Percentiles rank a stretch among this genome's conserved stretches.
Conservation (phyloP, 768 basidiomycete genomes). For the Tephrocybe sp. region DNA sequence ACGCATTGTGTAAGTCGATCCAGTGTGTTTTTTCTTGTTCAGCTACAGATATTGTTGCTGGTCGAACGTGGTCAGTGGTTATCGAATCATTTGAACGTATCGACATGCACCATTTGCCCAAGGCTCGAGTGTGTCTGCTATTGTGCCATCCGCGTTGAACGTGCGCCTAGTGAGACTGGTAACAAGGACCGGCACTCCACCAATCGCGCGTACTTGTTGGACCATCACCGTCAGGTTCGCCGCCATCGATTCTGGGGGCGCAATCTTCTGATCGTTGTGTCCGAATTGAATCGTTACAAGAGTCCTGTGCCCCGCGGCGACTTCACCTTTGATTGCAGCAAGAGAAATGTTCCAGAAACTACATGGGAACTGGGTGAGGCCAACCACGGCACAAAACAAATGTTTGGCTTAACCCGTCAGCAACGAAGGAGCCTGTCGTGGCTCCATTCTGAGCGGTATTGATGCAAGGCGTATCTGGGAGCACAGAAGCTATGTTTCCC, state of each 20-base stretch:
- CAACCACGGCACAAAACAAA: not conserved
- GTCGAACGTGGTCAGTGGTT: not conserved
- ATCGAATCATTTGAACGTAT: not conserved
- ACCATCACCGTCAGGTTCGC: constrained; percentile 41
- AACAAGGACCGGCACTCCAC: constrained; percentile 40
- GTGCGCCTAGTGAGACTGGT: constrained; percentile 39
- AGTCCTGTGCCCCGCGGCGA: constrained; percentile 34
- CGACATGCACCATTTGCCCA: constrained; percentile 34
- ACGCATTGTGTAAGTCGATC: constrained; percentile 37
- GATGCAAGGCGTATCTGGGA: constrained; percentile 33
- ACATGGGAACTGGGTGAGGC: not conserved
- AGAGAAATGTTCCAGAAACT: constrained; percentile 36
- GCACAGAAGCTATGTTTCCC: constrained; percentile 32
- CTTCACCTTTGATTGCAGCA: constrained; percentile 30
- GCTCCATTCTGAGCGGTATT: constrained; percentile 42
- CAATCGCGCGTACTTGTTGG: constrained; percentile 33
- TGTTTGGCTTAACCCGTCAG: constrained; percentile 25
- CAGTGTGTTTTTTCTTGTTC: constrained; percentile 36
- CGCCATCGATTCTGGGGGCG: constrained; percentile 43
- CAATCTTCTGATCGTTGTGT: constrained; percentile 42
- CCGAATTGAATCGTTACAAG: constrained; percentile 44
- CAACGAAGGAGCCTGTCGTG: constrained; percentile 40
- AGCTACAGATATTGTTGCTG: constrained; percentile 35
- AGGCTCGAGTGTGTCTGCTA: constrained; percentile 34
- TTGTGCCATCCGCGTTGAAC: constrained; percentile 35